phyloP scores from a whole-genome alignment of 441 rosid genomes.

The Gossypium laxum region DNA sequence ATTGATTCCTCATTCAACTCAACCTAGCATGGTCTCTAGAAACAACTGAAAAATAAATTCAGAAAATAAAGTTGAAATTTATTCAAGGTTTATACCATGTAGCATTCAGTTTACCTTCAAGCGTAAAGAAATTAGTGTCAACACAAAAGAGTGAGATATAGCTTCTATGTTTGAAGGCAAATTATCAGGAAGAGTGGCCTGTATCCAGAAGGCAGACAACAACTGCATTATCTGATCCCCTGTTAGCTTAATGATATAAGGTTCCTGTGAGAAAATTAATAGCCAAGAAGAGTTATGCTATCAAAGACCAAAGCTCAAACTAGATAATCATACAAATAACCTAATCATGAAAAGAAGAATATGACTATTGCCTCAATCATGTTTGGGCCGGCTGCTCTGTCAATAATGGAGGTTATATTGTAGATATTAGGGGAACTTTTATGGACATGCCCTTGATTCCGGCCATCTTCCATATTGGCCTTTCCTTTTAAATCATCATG shows the following conservation, averaged over 20 bases:
- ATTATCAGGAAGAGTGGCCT: constrained; percentile 65
- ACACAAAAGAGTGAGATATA: constrained; percentile 67
- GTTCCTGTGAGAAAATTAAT: constrained; percentile 45
- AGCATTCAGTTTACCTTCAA: constrained; percentile 38
- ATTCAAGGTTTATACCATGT: background rate
- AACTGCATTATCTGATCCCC: constrained; percentile 87
- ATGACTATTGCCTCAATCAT: constrained; percentile 41
- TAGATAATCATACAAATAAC: background rate
- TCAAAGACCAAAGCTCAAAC: background rate
- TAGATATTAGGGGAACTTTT: constrained; percentile 60
- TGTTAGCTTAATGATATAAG: constrained; percentile 54
- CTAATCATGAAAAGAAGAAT: background rate
- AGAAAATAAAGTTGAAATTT: background rate
- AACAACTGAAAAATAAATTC: background rate
- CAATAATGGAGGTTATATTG: constrained; percentile 64
- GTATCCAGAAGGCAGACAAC: constrained; percentile 87
- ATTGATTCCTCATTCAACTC: background rate
- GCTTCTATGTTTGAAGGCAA: constrained; percentile 82
- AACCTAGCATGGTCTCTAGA: background rate
- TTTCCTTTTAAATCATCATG: constrained; percentile 36
- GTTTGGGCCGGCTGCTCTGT: constrained; percentile 41
- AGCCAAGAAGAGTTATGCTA: background rate
- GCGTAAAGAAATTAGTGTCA: constrained; percentile 63
- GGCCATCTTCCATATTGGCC: constrained; percentile 36
- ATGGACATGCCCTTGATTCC: constrained; percentile 39